Evolutionary conservation across 371 early-diverging fungal species (phyloP).

Genomic region (Lichtheimia corymbifera): DNA sequence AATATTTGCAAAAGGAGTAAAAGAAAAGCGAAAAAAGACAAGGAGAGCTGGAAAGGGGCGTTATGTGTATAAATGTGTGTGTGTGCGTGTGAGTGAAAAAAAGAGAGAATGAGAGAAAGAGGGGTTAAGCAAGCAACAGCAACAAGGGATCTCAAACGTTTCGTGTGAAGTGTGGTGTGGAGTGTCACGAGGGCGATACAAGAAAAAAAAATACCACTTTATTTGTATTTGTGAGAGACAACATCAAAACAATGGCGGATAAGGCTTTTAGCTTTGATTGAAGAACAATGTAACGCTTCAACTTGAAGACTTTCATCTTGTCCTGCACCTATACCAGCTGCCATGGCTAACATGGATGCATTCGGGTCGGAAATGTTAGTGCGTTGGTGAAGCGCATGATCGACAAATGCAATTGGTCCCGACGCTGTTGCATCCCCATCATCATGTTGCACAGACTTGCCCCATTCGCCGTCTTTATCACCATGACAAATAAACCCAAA

Average conservation of each 20-base stretch:
- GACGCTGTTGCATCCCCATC: conserved; percentile 8
- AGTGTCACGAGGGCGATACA: neutral
- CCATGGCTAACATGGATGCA: conserved; percentile 23
- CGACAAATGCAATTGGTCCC: conserved; percentile 21
- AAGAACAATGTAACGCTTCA: conserved; percentile 28
- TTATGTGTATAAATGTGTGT: neutral
- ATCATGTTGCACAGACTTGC: conserved; percentile 7
- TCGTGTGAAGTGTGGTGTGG: neutral
- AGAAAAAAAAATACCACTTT: neutral
- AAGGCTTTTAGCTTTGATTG: conserved; percentile 32
- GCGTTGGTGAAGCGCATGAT: conserved; percentile 25
- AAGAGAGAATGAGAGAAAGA: conserved; percentile 1
- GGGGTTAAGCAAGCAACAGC: neutral
- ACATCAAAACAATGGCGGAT: conserved; percentile 26
- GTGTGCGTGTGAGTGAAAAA: neutral
- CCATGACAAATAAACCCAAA: conserved; percentile 20
- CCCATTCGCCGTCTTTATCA: neutral
- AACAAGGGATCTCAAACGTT: conserved; percentile 1
- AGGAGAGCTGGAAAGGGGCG: neutral
- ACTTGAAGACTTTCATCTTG: conserved; percentile 13
- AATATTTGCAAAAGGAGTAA: conserved; percentile 10
- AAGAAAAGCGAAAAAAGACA: conserved; percentile 13
- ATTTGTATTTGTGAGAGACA: conserved; percentile 5
- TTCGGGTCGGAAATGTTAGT: conserved; percentile 30
- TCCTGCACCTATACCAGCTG: conserved; percentile 27